Conservation (phyloP, 805 yeast species). For the Yarrowia hollandica region DNA sequence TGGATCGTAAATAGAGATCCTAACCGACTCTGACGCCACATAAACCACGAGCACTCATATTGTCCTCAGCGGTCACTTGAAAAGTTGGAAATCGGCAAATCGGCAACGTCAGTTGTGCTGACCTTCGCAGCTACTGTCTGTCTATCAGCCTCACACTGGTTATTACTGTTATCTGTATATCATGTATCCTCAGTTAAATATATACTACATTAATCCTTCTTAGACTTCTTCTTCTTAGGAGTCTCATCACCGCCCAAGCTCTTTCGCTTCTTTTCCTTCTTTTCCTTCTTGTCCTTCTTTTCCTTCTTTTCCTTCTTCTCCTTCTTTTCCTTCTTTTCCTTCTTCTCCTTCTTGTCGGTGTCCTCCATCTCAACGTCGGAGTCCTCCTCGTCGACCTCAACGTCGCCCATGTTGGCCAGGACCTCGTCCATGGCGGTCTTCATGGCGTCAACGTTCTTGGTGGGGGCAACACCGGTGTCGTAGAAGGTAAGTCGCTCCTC, state of each 20-base stretch:
- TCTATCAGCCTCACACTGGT: too few species aligned
- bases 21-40: too few species aligned
- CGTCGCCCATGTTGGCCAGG: conserved; percentile 43
- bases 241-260: conserved; percentile 31
- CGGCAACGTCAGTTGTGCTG: too few species aligned
- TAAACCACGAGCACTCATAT: too few species aligned
- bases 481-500: conserved; percentile 96
- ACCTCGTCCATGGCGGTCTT: conserved; percentile 79
- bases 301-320: conserved; percentile 50
- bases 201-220: conserved; percentile 32
- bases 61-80: too few species aligned
- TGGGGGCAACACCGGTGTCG: conserved; percentile 94
- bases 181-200: conserved; percentile 12
- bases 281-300: conserved; percentile 55
- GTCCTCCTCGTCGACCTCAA: conserved; percentile 50
- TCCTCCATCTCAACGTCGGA: conserved; percentile 42
- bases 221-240: conserved; percentile 35
- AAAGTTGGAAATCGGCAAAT: too few species aligned
- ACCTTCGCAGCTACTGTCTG: too few species aligned
- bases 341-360: conserved; percentile 46
- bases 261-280: conserved; percentile 50
- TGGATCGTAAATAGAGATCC: too few species aligned
- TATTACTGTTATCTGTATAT: too few species aligned
- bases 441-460: conserved; percentile 94
- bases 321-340: conserved; percentile 41